Conservation (phyloP, 495 filamentous ascomycete genomes). For the Pyronema domesticum region DNA sequence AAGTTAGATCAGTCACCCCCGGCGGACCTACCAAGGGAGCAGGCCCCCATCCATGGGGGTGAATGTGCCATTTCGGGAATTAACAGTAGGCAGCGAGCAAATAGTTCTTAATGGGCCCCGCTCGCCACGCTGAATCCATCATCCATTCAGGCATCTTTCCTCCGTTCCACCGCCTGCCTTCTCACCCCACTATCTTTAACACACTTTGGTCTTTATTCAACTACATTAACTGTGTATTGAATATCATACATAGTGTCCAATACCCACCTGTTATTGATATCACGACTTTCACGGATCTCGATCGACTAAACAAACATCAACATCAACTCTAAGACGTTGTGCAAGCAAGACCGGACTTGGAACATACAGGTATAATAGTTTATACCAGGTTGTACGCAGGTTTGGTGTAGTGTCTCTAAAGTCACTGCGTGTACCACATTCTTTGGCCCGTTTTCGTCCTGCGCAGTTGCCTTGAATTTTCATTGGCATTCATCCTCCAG, state of each 20-base stretch:
- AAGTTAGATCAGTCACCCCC: no score
- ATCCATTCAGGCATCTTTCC: not conserved
- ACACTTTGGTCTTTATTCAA: no score
- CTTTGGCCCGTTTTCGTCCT: conserved; percentile 3
- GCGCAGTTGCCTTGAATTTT: not conserved
- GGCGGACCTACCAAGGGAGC: no score
- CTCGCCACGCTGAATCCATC: not conserved
- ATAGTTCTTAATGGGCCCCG: conserved; percentile 1
- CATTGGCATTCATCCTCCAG: conserved; percentile 1
- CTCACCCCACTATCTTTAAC: no score
- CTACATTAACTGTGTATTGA: no score
- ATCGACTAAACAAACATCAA: not conserved
- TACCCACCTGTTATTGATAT: no score
- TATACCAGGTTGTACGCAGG: conserved; percentile 2
- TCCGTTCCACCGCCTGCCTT: not conserved
- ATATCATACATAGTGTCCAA: no score
- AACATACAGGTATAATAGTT: not conserved
- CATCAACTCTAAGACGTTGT: not conserved
- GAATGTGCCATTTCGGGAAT: no score
- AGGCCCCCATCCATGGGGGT: no score
- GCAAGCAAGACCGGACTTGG: conserved; percentile 1
- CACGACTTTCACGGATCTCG: not conserved
- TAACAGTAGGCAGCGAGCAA: not conserved
- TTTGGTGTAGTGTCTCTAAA: not conserved
- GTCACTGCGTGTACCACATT: not conserved